phyloP scores from a whole-genome alignment of 441 rosid genomes.

The Populus hybrid region DNA sequence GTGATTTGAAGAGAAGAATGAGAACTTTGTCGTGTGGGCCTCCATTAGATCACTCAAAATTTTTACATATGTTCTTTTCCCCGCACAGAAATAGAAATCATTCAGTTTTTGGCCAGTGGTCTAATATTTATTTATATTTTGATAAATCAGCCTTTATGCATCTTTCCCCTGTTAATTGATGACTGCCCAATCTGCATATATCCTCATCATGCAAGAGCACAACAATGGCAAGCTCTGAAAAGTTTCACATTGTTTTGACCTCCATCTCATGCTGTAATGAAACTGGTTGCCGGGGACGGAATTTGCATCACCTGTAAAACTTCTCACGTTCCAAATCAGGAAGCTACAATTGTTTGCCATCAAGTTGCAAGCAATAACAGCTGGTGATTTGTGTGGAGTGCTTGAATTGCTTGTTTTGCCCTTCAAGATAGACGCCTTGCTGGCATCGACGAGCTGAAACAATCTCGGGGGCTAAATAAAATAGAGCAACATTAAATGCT shows the following conservation, averaged over 20 bases:
- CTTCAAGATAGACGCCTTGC: not conserved
- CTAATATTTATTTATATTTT: not conserved
- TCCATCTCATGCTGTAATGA: too few species aligned
- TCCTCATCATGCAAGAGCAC: not conserved
- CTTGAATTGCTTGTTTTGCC: not conserved
- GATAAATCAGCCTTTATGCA: not conserved
- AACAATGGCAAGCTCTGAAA: not conserved
- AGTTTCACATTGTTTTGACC: not conserved
- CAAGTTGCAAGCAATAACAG: not conserved
- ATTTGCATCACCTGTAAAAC: too few species aligned
- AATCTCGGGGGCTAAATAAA: not conserved
- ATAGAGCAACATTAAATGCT: not conserved
- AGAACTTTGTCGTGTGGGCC: conserved; percentile 10
- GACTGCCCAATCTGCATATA: not conserved
- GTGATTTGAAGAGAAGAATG: not conserved
- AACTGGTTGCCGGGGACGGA: too few species aligned
- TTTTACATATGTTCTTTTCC: conserved; percentile 12
- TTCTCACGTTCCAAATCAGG: not conserved
- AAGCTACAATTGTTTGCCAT: not conserved
- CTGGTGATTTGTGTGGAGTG: not conserved
- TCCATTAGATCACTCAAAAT: conserved; percentile 19
- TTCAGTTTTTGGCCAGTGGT: not conserved
- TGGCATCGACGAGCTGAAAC: not conserved
- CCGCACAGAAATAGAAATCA: conserved; percentile 8
- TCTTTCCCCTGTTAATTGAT: too few species aligned